Percentiles rank a stretch among this genome's conserved stretches.
These are phyloP conservation scores for Sugiyamaella qingdaonensis DNA, from an alignment of 805 yeast genomes.

Conservation along the genomic window DNA sequence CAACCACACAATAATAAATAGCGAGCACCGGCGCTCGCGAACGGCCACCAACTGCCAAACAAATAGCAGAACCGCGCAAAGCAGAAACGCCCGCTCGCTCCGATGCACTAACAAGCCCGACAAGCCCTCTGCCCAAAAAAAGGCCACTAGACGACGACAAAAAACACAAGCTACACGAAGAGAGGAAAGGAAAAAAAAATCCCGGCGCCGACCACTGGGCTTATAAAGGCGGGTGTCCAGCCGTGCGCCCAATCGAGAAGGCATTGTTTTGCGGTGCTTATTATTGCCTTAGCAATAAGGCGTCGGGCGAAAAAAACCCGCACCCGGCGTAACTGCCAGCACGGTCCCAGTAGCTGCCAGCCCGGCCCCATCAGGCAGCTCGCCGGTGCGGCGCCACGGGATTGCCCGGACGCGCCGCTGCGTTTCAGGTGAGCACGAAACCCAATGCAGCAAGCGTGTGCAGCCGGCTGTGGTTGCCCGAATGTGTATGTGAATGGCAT, in stretches of 20 bases:
- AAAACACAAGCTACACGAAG: neutral
- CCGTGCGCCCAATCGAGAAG: neutral
- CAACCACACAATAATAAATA: no score
- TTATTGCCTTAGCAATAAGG: neutral
- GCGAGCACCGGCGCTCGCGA: no score
- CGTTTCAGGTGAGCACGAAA: no score
- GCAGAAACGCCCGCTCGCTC: neutral
- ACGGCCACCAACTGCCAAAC: neutral
- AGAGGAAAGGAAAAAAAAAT: neutral
- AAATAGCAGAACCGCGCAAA: neutral
- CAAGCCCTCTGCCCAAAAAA: neutral
- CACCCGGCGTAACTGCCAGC: neutral
- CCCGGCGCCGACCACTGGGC: neutral
- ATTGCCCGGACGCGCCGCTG: no score
- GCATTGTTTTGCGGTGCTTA: neutral
- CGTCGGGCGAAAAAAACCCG: neutral
- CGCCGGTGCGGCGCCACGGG: no score
- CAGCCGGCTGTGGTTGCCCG: no score
- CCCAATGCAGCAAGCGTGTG: no score
- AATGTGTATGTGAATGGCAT: no score
- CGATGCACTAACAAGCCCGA: neutral
- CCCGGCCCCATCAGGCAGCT: no score
- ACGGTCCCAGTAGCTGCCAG: neutral
- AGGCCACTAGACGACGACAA: neutral
- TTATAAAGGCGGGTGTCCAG: neutral